Evolutionary conservation across 176 grass and related monocot genomes (phyloP).

Genomic region (maize (Zea mays)): DNA sequence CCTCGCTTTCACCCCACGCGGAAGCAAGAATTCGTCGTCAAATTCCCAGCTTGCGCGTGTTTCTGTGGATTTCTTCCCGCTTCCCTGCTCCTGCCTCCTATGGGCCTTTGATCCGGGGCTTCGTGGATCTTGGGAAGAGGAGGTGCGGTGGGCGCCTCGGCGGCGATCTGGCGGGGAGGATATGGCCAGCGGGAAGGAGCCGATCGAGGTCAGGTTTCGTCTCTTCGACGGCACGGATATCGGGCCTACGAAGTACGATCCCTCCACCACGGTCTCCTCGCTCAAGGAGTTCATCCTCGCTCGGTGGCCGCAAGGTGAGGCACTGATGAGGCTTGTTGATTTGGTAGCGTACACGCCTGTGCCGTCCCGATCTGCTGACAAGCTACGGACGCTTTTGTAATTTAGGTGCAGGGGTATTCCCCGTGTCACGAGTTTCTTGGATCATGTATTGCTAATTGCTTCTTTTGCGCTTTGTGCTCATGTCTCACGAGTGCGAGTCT

Average conservation of each 20-base stretch:
- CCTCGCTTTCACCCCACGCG: slow-evolving; percentile 50
- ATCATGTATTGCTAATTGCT: slow-evolving; percentile 8
- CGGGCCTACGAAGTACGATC: slow-evolving; percentile 83
- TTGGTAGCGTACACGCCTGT: not conserved
- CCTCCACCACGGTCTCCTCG: slow-evolving; percentile 66
- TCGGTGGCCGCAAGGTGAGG: slow-evolving; percentile 85
- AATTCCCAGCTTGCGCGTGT: slow-evolving; percentile 39
- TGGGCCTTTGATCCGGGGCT: slow-evolving; percentile 48
- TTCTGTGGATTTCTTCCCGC: slow-evolving; percentile 21
- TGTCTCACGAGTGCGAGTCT: not conserved
- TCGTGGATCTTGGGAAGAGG: slow-evolving; percentile 33
- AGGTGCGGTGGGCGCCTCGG: slow-evolving; percentile 22
- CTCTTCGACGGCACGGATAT: slow-evolving; percentile 85
- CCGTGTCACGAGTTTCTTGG: slow-evolving; percentile 10
- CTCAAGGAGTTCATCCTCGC: slow-evolving; percentile 88
- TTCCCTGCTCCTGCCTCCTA: slow-evolving; percentile 12
- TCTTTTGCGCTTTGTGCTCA: slow-evolving; percentile 2
- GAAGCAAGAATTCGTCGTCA: slow-evolving; percentile 56
- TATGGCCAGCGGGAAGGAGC: slow-evolving; percentile 60
- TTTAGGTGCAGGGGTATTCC: slow-evolving; percentile 11
- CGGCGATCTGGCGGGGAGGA: slow-evolving; percentile 48
- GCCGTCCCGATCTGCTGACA: slow-evolving; percentile 17
- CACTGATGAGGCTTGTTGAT: slow-evolving; percentile 2
- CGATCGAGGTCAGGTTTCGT: slow-evolving; percentile 82
- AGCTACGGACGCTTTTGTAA: not conserved